A percentile compares a stretch with the other conserved stretches of the same genome.
Conservation (phyloP, 2,329 filamentous ascomycete genomes). For the Sporothrix humicola region DNA sequence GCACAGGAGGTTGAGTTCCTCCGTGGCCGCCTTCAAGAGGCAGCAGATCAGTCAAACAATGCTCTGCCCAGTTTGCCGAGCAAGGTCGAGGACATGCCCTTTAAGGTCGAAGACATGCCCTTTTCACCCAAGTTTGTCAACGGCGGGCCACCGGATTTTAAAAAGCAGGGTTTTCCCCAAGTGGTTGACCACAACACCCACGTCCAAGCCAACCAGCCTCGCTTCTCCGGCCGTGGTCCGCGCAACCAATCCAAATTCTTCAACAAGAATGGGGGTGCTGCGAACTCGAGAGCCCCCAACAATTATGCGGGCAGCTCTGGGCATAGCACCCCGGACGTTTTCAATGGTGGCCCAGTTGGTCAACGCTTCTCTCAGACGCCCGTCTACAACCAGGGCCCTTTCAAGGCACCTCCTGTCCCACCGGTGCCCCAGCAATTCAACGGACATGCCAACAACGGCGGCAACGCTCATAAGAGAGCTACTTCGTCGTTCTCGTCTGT, state of each 20-base stretch:
- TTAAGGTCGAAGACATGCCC: conserved; percentile 36
- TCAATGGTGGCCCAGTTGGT: not conserved
- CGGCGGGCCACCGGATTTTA: not conserved
- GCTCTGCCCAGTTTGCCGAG: conserved; percentile 28
- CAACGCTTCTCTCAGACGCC: conserved; percentile 12
- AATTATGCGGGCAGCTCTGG: not conserved
- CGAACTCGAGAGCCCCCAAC: not conserved
- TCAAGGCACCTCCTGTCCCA: not conserved
- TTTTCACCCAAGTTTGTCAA: conserved; percentile 27
- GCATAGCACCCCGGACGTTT: conserved; percentile 17
- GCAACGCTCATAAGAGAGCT: not conserved
- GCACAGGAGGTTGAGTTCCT: conserved; percentile 35
- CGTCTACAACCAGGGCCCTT: not conserved
- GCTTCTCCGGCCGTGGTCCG: not conserved
- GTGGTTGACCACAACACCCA: not conserved
- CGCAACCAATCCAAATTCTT: conserved; percentile 31
- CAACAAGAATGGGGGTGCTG: not conserved
- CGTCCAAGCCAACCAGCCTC: conserved; percentile 13
- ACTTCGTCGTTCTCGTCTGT: not conserved
- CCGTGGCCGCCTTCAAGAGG: conserved; percentile 26
- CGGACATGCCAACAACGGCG: not conserved
- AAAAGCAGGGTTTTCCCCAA: not conserved
- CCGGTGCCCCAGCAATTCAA: not conserved
- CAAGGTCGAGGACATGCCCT: conserved; percentile 36
- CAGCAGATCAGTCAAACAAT: not conserved